Evolutionary conservation across 208 protist species (phyloP), one percentile per base, ranked within the genome.

Genomic region (Trypanosoma congolense): DNA sequence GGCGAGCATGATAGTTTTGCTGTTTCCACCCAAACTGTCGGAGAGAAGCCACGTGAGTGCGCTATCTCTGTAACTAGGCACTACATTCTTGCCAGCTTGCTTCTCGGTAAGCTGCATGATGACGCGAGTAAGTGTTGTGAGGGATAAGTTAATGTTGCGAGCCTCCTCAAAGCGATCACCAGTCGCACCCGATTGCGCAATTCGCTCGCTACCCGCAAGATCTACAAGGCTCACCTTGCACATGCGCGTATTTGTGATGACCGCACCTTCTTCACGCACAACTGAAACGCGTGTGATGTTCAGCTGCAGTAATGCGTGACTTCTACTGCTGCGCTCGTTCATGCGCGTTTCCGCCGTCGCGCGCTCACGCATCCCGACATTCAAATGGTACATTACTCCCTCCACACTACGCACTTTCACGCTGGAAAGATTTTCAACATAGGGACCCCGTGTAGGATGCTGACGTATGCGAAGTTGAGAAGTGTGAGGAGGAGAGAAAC

Each of bases 141-240:
- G 82, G 10, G 88, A 97, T 18, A 97, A 87, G 74, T 99, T 98
- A 49, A 99, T 99, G 62, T 97, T 91, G 19, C 71, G 81, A 16
- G 95, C 95, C 67, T 99, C 96, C 55, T 97, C 87, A 24, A 98
- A 80, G 29, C 89, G 89, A 14, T 94, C 61, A 0, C 96, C 97
- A 6, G 84, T 80, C 0, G 77, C 81, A n/a, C 96, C 97, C 21
- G 90, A 87, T 47, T 87, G 73, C 30, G 83, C 58, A 1, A 87
- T 75, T n/a, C 96, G 86, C 79, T 99, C 97, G 43, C 85, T 96
- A 24, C 97, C 97, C 5, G 97, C 97, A 3, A 99, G 80, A 77
- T 99, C 97, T 10, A 99, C 97, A 50, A 99, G 71, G 55, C 93
- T 98, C 22, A 96, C 70, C 26, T 84, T 89, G 42, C 67, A 76